Evolutionary conservation across 148 eudicot species (phyloP), one percentile per base, ranked within the genome.

Genomic region (Rhododendron mucronatum): DNA sequence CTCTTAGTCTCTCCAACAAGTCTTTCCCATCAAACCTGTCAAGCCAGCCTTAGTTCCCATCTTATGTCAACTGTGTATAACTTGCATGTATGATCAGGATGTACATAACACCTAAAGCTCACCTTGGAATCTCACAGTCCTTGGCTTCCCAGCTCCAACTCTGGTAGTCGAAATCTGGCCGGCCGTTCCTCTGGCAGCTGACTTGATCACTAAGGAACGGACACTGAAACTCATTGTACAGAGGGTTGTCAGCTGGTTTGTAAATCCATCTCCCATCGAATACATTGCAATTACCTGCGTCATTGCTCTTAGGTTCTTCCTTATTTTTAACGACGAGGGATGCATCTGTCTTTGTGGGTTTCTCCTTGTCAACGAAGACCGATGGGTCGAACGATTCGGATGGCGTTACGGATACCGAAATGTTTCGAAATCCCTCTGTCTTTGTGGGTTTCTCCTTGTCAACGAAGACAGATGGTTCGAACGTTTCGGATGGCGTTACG

Each of bases 81-180:
- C 78, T 50, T 61, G 13, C 55, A 69, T 30, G 65, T 28, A 9
- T 14, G 53, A 4, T 45, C 23, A 47, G 1, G 80, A 81, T 47
- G 20, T 2, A 1, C 50, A 76, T 14, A 26, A 16, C 1, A 7
- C 13, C 39, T 44, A 37, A 21, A n/a, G 10, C 88, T 85, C 84
- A 91, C 94, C 91, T 84, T 53, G 93, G 94, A 67, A 92, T 57
- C 48, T 92, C 79, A 83, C 94, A 92, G 80, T 77, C 84, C 37
- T 80, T 86, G 85, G 91, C 87, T 86, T 91, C 92, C 94, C 94
- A 92, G 81, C 67, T 88, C 94, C 94, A 92, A 4, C 82, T 75
- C 77, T 88, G 76, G 6, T 91, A 91, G 26, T 63, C 90, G 4
- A 67, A 84, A 89, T 92, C 94, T 3, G 92, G 92, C 83, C 94